Evolutionary conservation across 495 filamentous ascomycete species (phyloP).

Genomic region (Aspergillus homomorphus): DNA sequence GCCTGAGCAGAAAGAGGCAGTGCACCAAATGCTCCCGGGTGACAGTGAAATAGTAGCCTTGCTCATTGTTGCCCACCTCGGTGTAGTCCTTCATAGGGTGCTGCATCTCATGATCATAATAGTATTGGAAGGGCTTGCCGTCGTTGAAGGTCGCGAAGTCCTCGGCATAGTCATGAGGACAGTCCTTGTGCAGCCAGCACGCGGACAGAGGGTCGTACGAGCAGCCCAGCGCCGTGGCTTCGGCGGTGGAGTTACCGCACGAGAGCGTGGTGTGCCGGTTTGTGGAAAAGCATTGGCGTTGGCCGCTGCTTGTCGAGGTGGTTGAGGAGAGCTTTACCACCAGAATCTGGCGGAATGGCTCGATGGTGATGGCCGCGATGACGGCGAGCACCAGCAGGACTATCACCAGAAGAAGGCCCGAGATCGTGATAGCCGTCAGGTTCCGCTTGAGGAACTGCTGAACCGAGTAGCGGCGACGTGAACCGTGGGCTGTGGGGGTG

Average conservation of each 20-base stretch:
- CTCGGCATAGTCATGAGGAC: background rate
- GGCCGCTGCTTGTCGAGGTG: background rate
- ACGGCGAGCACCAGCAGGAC: background rate
- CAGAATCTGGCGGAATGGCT: background rate
- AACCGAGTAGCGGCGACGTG: background rate
- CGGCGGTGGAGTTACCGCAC: background rate
- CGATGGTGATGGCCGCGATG: background rate
- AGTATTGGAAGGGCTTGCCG: background rate
- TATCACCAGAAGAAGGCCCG: background rate
- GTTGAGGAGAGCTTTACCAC: background rate
- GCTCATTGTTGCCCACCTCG: background rate
- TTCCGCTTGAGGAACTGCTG: background rate
- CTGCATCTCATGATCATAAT: background rate
- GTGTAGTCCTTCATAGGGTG: background rate
- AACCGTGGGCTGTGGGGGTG: background rate
- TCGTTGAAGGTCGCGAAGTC: background rate
- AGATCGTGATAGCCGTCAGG: background rate
- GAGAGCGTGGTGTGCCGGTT: background rate
- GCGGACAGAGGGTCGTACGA: background rate
- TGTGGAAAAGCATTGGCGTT: background rate
- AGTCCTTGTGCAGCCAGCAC: background rate
- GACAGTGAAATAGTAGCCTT: background rate
- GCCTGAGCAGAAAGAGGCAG: background rate
- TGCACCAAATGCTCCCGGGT: background rate
- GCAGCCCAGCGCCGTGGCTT: background rate